A percentile compares a stretch with the other conserved stretches of the same genome.
phyloP scores from a whole-genome alignment of 257 asterid genomes.

The Gynochthodes officinalis region DNA sequence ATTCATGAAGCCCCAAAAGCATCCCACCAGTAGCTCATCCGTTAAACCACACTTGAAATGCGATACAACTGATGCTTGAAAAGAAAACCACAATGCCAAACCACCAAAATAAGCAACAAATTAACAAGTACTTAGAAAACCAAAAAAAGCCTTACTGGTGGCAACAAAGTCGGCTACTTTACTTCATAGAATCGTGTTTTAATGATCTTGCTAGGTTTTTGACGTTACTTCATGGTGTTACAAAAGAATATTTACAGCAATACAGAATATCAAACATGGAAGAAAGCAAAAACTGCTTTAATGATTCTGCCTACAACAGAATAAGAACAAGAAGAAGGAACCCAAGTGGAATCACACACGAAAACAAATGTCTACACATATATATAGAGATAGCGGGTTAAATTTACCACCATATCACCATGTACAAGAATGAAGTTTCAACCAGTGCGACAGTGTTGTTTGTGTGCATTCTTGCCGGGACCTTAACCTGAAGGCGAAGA shows the following conservation, averaged over 20 bases:
- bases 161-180: neutral
- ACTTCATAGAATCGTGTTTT: neutral
- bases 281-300: neutral
- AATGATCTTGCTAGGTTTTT: no score
- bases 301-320: neutral
- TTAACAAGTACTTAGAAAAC: no score
- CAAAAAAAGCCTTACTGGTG: neutral
- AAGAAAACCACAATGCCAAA: no score
- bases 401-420: neutral
- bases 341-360: neutral
- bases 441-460: no score
- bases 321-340: neutral
- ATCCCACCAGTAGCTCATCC: no score
- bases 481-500: no score
- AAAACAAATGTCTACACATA: neutral
- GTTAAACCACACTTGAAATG: no score
- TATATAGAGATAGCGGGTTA: no score
- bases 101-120: no score
- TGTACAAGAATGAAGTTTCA: neutral
- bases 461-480: no score
- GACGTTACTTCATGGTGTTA: neutral
- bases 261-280: neutral
- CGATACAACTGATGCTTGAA: no score
- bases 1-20: no score
- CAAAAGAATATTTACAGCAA: neutral